Base-by-base conservation (phyloP, 345 rosid genomes). In the Erucastrum elatum region DNA sequence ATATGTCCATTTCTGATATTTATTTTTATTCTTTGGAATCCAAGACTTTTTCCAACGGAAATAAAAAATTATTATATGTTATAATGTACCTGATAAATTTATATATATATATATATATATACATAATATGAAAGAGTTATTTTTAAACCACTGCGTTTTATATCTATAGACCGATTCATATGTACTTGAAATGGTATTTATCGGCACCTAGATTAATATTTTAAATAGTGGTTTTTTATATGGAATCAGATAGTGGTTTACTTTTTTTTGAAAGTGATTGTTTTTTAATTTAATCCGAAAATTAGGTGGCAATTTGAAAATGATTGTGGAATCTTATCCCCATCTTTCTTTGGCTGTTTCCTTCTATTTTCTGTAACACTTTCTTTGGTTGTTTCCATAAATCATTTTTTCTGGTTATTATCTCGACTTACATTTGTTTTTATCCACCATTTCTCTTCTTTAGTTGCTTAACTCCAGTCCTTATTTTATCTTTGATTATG, bases 301-400 rank as follows among this genome's bases (percentile, higher is more conserved):
- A 74, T 74, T 67, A 74, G 74, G 75, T 74, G 82, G 78, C 82
- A 74, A 3, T 61, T 5, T 68, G 65, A 35, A 34, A 74, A 34
- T 51, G 78, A 79, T 62, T 68, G 30, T 44, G 70, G 70, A 74
- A 79, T 68, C 78, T 79, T 79, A 73, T 79, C 81, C 78, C 44
- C 8, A 31, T 44, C 21, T 21, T 21, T 21, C 21, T 21, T 21
- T 21, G 21, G 21, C 21, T 21, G 21, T 1, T 21, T 21, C 21
- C 21, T 21, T 21, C 21, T 21, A 21, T 21, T 21, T 21, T 21
- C 21, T 21, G 21, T 21, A 21, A 21, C 21, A 37, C 55, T 16
- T 59, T 66, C 60, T 72, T 65, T 12, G 0, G 17, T 53, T 49
- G 17, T 27, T 66, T 5, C 9, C 12, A 26, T 60, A 9, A 17